Evolutionary conservation across 2,329 filamentous ascomycete species (phyloP).

Genomic region (Stagonosporopsis rhizophila): DNA sequence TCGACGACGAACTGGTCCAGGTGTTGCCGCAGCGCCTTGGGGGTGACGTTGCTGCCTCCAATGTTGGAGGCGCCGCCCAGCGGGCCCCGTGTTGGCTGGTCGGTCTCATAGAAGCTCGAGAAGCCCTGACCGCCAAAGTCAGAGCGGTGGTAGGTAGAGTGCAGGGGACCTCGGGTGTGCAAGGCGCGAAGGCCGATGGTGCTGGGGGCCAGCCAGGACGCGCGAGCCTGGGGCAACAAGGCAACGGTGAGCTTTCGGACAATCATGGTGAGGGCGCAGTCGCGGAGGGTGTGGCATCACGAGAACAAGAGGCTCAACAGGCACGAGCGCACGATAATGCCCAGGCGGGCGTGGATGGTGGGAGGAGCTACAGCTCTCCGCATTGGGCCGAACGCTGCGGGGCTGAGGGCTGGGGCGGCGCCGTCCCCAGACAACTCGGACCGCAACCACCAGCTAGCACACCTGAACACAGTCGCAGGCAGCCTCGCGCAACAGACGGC

Average conservation of each 20-base stretch:
- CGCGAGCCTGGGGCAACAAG: conserved; percentile 50
- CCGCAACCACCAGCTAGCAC: conserved; percentile 10
- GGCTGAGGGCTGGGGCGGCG: conserved; percentile 7
- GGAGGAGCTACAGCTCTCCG: conserved; percentile 34
- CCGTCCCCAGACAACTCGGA: conserved; percentile 12
- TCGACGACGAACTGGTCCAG: conserved; percentile 97
- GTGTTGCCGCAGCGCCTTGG: conserved; percentile 78
- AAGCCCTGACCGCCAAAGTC: conserved; percentile 70
- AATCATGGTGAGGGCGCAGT: conserved; percentile 29
- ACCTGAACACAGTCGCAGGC: background rate
- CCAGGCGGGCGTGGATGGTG: conserved; percentile 13
- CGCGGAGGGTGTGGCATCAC: conserved; percentile 25
- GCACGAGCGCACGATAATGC: conserved; percentile 20
- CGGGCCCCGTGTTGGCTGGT: conserved; percentile 67
- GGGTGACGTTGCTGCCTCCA: conserved; percentile 66
- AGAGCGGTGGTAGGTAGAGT: conserved; percentile 63
- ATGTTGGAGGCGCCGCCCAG: conserved; percentile 65
- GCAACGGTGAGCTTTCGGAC: conserved; percentile 34
- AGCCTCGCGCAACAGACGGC: conserved; percentile 9
- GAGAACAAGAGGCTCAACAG: conserved; percentile 17
- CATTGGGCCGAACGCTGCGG: conserved; percentile 29
- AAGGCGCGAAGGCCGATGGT: conserved; percentile 43
- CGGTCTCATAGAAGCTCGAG: conserved; percentile 68
- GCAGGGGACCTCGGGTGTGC: conserved; percentile 43
- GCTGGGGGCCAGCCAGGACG: conserved; percentile 50